Evolutionary conservation across 2,329 filamentous ascomycete genomes (phyloP), one percentile per base, ranked within the genome.

Genomic region (Penicillium sp.): DNA sequence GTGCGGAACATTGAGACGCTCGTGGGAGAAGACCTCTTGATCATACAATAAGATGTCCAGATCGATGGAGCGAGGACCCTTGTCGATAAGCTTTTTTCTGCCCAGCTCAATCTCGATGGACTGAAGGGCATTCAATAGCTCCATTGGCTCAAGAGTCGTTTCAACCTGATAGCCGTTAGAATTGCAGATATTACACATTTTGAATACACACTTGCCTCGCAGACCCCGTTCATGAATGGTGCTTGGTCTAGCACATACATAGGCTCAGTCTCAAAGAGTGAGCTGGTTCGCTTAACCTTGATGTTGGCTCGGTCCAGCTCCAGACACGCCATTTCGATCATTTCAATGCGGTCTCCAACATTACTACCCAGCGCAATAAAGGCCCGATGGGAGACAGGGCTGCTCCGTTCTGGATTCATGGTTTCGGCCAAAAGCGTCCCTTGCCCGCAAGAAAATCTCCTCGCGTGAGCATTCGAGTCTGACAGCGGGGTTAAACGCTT

Each of bases 171-270:
- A 6, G 28, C 13, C 21, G 48, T 61, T 12, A 64, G 21, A 23
- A 39, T 23, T 38, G 8, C 9, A 39, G 12, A 6, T 21, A 39
- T 12, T 21, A 21, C 5, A 12, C 21, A 23, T 21, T 23, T 26
- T 42, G 24, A 39, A 23, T 24, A 16, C 15, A 28, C 45, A 78
- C 84, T 70, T 71, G 95, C 91, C 85, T 95, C 89, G 71, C 90
- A 96, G 52, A 86, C 92, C 18, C 91, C 94, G 69, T 99, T 99
- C 44, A 96, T 77, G 68, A 99, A 99, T 28, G 84, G 83, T 57
- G 86, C 85, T 71, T 99, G 94, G 58, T 96, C 88, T 57, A 88
- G 77, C 58, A 96, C 88, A 72, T 99, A 99, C 94, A 99, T 99
- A 21, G 94, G 90, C 63, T 90, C 85, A 3, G 93, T 99, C 76